phyloP scores from a whole-genome alignment of 1,139 yeast genomes.

The Yamadazyma trypodendri region DNA sequence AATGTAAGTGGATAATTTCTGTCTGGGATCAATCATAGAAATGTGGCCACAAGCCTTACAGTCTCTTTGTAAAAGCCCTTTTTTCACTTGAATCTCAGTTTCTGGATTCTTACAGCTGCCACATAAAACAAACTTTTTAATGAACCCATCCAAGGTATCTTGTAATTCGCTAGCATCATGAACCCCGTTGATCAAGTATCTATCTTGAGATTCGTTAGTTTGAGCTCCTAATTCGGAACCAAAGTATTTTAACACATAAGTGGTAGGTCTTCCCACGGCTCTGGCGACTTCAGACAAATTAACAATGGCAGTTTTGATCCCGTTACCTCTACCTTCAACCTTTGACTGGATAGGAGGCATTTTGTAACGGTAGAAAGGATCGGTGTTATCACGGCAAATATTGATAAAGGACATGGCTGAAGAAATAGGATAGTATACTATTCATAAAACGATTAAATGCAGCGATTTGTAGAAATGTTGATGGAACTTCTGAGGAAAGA shows the following conservation, averaged over 20 bases:
- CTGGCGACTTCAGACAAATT: constrained; percentile 92
- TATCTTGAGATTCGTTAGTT: constrained; percentile 80
- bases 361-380: constrained; percentile 98
- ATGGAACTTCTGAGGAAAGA: neutral
- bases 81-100: constrained; percentile 83
- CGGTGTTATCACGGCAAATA: constrained; percentile 95
- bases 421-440: constrained; percentile 7
- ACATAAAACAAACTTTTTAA: constrained; percentile 88
- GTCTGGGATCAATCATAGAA: constrained; percentile 80
- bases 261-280: constrained; percentile 89
- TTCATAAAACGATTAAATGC: constrained; percentile 10
- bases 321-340: constrained; percentile 99
- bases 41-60: constrained; percentile 98
- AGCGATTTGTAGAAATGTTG: neutral
- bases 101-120: constrained; percentile 97
- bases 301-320: constrained; percentile 93
- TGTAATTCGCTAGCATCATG: constrained; percentile 91
- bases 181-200: constrained; percentile 91
- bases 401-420: constrained; percentile 90
- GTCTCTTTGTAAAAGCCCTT: constrained; percentile 78
- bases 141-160: constrained; percentile 92
- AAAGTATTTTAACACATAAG: constrained; percentile 88
- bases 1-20: constrained; percentile 81
- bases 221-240: constrained; percentile 98
- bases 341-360: constrained; percentile 98